Conservation (phyloP, 2,329 filamentous ascomycete genomes). For the Microdochium paspali region DNA sequence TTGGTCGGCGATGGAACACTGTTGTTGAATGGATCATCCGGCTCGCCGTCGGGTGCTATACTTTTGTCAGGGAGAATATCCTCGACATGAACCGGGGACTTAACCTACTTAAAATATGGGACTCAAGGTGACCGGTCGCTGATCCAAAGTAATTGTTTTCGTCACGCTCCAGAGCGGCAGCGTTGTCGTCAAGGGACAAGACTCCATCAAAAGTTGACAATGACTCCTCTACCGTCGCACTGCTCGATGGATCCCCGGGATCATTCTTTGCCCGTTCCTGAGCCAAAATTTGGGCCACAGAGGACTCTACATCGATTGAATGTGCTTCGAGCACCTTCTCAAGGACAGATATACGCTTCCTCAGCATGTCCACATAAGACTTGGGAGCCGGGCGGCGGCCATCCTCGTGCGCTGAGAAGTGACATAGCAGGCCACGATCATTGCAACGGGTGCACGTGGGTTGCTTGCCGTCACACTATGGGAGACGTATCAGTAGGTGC, state of each 20-base stretch:
- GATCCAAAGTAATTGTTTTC: conserved; percentile 25
- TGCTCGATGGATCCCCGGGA: conserved; percentile 2
- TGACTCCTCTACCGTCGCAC: conserved; percentile 9
- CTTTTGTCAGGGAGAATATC: conserved; percentile 1
- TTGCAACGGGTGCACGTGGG: conserved; percentile 22
- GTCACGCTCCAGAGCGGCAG: conserved; percentile 24
- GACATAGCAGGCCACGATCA: conserved; percentile 17
- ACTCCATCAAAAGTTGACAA: conserved; percentile 18
- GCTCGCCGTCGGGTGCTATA: conserved; percentile 2
- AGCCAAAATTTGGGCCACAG: conserved; percentile 9
- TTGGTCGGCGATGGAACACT: background rate
- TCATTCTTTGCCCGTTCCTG: background rate
- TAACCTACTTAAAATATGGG: background rate
- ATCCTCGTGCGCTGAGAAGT: conserved; percentile 20
- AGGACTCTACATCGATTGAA: conserved; percentile 18
- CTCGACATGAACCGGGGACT: conserved; percentile 7
- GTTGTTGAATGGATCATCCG: conserved; percentile 4
- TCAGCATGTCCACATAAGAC: conserved; percentile 22
- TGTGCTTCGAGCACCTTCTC: conserved; percentile 17
- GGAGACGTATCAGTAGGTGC: background rate
- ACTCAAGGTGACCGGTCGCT: conserved; percentile 23
- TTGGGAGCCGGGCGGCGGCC: conserved; percentile 23
- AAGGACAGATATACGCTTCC: conserved; percentile 19
- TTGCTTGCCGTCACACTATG: conserved; percentile 20
- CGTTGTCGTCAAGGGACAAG: conserved; percentile 22